Evolutionary conservation across 179 eudicot genomes (phyloP), one percentile per base, ranked within the genome.

Genomic region (Nepenthes alata): DNA sequence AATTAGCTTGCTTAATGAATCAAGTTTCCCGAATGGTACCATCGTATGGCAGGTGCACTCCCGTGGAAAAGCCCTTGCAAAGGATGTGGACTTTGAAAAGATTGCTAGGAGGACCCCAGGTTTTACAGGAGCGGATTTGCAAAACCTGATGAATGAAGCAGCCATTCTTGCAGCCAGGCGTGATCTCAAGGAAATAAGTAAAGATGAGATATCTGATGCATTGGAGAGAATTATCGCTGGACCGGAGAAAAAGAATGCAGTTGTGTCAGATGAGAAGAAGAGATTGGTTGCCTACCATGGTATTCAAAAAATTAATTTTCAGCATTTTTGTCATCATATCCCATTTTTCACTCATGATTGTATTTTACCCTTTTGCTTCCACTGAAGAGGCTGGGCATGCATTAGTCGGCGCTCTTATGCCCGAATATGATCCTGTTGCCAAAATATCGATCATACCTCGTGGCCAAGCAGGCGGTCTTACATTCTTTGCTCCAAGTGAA

Each of bases 381-480:
- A n/a, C 47, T 76, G 74, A 86, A 94, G 99, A 94, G 89, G 99
- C 99, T 48, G 99, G 99, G 44, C 99, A 94, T 78, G 97, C 99
- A 38, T 70, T 94, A 53, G 99, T 94, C 61, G 99, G 99, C 55
- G 99, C 99, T 14, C 85, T 94, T 50, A 90, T 94, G 99, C 99
- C 99, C 0, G 99, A 94, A 53, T 94, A 90, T 53, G 97, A 94
- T 68, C 97, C 99, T 3, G 99, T 94, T 12, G 99, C 99, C 54
- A 94, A 94, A 68, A 94, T 94, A 66, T 94, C 99, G 10, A 88
- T 94, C 67, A 90, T 94, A 75, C 99, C 99, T 64, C 97, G 99
- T 75, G 99, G 99, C 38, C 99, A 94, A 83, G 99, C 99, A 11
- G 99, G 99, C 25, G 99, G 98, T 47, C 95, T 93, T 48, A 93